These are phyloP conservation scores for Backusella tarrabulga DNA, from an alignment of 192 early-diverging fungal genomes.

Conservation along the genomic window DNA sequence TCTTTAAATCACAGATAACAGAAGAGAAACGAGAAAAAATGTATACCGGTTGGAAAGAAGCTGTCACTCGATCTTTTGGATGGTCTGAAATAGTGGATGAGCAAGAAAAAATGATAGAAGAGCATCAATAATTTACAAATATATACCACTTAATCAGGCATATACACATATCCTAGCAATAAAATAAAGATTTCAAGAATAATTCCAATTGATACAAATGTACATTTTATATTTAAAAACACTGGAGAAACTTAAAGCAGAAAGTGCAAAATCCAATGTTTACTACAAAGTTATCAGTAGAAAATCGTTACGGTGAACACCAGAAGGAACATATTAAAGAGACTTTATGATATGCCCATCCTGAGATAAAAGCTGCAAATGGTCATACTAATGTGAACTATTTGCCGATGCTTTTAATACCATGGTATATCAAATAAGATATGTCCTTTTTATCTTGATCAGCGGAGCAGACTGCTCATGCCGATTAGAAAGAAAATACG, in stretches of 20 bases:
- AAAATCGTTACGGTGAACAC: too few species aligned
- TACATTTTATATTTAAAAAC: background rate
- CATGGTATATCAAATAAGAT: background rate
- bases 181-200: background rate
- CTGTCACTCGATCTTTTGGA: conserved; percentile 63
- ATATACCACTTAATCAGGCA: background rate
- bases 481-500: background rate
- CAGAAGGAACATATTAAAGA: too few species aligned
- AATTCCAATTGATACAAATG: background rate
- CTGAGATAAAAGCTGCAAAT: background rate
- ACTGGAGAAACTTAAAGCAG: too few species aligned
- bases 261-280: too few species aligned
- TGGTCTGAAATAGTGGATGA: conserved; percentile 39
- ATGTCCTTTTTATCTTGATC: background rate
- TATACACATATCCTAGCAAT: background rate
- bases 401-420: background rate
- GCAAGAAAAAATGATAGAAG: background rate
- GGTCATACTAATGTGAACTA: background rate
- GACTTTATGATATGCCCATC: too few species aligned
- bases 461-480: background rate
- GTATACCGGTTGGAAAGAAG: conserved; percentile 69
- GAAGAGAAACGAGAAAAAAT: conserved; percentile 54
- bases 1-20: conserved; percentile 44
- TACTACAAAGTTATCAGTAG: too few species aligned
- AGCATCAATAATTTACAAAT: background rate